Conservation (phyloP, 139 green algal genomes). For the Edaphochlamys debaryana region DNA sequence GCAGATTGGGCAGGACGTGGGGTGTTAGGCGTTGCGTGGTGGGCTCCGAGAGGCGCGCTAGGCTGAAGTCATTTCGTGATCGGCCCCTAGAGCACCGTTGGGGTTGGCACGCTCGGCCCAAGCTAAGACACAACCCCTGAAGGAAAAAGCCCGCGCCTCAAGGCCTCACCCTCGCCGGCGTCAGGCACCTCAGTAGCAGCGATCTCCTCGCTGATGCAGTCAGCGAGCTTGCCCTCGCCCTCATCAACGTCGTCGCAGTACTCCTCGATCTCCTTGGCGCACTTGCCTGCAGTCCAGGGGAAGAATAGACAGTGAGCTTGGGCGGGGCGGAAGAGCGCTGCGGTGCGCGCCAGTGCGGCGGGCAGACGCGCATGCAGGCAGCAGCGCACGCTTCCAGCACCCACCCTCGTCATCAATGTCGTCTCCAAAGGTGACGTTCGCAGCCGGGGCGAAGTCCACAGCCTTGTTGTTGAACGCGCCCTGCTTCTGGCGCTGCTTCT, state of each 20-base stretch:
- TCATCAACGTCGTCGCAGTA: slow-evolving; percentile 71
- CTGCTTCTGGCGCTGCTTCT: neutral
- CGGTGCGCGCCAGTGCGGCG: no score
- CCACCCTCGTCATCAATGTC: slow-evolving; percentile 58
- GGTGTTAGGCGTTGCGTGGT: no score
- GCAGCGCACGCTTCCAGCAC: no score
- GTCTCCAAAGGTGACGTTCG: slow-evolving; percentile 53
- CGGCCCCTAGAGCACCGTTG: no score
- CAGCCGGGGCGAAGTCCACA: slow-evolving; percentile 49
- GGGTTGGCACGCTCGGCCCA: no score
- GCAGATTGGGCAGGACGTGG: neutral
- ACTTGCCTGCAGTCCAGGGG: slow-evolving; percentile 64
- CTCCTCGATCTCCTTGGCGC: slow-evolving; percentile 63
- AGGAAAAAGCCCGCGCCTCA: no score
- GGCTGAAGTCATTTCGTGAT: no score
- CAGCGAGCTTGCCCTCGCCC: slow-evolving; percentile 66
- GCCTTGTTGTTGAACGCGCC: slow-evolving; percentile 4
- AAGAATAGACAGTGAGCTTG: neutral
- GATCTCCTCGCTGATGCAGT: slow-evolving; percentile 77
- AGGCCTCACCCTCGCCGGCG: slow-evolving; percentile 25
- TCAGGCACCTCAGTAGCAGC: slow-evolving; percentile 48
- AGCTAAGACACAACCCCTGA: no score
- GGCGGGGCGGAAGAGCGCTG: no score
- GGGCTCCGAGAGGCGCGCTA: no score
- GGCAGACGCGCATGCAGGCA: no score